A percentile compares a stretch with the other conserved stretches of the same genome.
Evolutionary conservation across 2,329 filamentous ascomycete species (phyloP).

Genomic region (Cercospora zeae-maydis): DNA sequence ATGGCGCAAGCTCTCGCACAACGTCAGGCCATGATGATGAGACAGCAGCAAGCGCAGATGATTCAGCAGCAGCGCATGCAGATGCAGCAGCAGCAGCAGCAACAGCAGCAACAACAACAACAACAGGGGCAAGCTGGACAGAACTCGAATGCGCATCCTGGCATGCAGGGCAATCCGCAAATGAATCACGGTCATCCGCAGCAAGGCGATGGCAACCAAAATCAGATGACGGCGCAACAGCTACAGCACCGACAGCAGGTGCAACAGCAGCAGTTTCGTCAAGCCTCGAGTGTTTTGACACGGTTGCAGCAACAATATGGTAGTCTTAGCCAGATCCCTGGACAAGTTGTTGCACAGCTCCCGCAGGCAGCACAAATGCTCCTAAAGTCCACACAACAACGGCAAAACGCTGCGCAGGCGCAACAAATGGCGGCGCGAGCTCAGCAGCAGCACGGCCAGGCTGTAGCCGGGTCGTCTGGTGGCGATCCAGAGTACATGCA

Average conservation of each 20-base stretch:
- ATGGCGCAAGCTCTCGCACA: constrained; percentile 26
- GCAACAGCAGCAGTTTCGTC: constrained; percentile 22
- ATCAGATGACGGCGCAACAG: constrained; percentile 24
- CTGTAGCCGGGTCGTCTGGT: constrained; percentile 18
- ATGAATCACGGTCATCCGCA: constrained; percentile 27
- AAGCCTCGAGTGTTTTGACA: constrained; percentile 23
- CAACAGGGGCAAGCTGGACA: constrained; percentile 11
- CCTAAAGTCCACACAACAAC: constrained; percentile 21
- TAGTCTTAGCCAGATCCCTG: constrained; percentile 24
- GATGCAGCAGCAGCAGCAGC: constrained; percentile 23
- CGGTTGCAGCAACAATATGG: constrained; percentile 22
- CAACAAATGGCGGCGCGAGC: constrained; percentile 26
- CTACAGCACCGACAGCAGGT: constrained; percentile 23
- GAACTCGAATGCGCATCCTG: constrained; percentile 19
- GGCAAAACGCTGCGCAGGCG: constrained; percentile 24
- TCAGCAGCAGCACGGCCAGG: constrained; percentile 21
- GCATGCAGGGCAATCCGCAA: constrained; percentile 23
- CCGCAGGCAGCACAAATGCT: constrained; percentile 26
- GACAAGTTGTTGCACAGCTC: constrained; percentile 15
- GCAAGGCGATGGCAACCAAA: constrained; percentile 24
- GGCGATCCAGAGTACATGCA: constrained; percentile 37
- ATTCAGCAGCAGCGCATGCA: constrained; percentile 8
- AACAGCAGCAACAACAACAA: constrained; percentile 15
- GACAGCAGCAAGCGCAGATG: constrained; percentile 27
- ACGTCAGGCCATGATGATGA: constrained; percentile 23